Percentiles rank a stretch among this genome's conserved stretches.
Conservation (phyloP, 768 basidiomycete genomes). For the Suillus spraguei region DNA sequence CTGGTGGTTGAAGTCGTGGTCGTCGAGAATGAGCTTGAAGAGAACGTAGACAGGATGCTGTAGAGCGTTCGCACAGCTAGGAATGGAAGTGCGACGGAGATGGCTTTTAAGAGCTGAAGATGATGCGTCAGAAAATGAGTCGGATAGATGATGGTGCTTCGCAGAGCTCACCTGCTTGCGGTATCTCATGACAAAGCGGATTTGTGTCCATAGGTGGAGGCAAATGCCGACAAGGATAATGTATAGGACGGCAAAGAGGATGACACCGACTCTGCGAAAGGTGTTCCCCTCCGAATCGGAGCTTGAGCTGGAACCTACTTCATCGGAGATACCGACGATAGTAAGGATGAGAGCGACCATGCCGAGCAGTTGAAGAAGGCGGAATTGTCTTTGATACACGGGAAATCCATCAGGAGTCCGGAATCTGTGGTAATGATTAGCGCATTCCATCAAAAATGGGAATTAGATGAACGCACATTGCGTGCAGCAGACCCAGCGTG, state of each 20-base stretch:
- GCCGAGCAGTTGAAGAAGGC: slow-evolving; percentile 33
- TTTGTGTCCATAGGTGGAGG: slow-evolving; percentile 56
- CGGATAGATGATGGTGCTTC: background rate
- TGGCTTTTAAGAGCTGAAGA: slow-evolving; percentile 55
- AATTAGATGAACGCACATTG: slow-evolving; percentile 31
- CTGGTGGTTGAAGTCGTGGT: slow-evolving; percentile 20
- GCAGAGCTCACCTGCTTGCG: slow-evolving; percentile 36
- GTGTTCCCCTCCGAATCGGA: slow-evolving; percentile 25
- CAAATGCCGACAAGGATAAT: slow-evolving; percentile 47
- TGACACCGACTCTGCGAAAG: slow-evolving; percentile 36
- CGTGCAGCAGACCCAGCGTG: slow-evolving; percentile 39
- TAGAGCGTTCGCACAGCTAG: slow-evolving; percentile 49
- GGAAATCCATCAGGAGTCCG: slow-evolving; percentile 29
- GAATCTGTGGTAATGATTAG: slow-evolving; percentile 25
- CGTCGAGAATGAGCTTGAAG: slow-evolving; percentile 43
- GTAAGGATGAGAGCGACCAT: slow-evolving; percentile 31
- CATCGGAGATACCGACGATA: slow-evolving; percentile 34
- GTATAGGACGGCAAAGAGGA: slow-evolving; percentile 38
- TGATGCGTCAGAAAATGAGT: slow-evolving; percentile 15
- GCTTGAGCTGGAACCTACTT: slow-evolving; percentile 18
- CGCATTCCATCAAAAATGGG: background rate
- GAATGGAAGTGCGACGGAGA: slow-evolving; percentile 59
- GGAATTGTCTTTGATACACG: slow-evolving; percentile 18
- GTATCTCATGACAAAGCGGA: slow-evolving; percentile 34
- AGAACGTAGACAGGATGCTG: slow-evolving; percentile 54